Percentiles rank a stretch among this genome's conserved stretches.
These are phyloP conservation scores for Pleurozium schreberi DNA, from an alignment of 225 moss, liverwort and hornwort genomes.

Conservation along the genomic window DNA sequence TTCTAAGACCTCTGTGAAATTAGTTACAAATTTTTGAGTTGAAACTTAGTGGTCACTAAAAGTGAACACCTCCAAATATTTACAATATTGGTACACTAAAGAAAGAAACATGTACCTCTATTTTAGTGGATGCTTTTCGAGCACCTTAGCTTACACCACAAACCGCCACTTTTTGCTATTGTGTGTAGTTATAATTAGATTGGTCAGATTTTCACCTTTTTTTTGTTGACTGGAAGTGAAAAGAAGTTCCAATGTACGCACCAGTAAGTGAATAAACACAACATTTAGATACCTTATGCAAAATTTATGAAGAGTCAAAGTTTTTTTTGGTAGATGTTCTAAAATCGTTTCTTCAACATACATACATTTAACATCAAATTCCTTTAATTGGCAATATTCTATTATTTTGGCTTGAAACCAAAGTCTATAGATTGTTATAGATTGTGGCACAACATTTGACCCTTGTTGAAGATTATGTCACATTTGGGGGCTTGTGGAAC, in stretches of 20 bases:
- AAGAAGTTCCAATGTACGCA: no score
- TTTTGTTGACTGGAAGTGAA: not conserved
- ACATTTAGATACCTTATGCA: fast-evolving
- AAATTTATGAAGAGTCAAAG: not conserved
- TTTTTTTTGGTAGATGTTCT: not conserved
- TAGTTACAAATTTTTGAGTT: not conserved
- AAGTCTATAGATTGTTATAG: no score
- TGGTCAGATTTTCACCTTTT: not conserved
- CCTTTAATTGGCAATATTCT: no score
- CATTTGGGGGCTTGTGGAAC: no score
- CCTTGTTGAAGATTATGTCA: no score
- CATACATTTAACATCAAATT: no score
- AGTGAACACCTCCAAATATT: fast-evolving
- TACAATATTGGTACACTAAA: not conserved
- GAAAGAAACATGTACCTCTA: not conserved
- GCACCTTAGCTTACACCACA: no score
- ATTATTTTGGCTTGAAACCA: no score
- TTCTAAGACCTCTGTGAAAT: not conserved
- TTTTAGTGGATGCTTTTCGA: not conserved
- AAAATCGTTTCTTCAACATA: not conserved
- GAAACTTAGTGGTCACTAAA: fast-evolving
- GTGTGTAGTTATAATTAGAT: not conserved
- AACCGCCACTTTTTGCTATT: not conserved
- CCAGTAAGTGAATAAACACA: no score
- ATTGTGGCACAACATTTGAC: no score